Evolutionary conservation across 225 moss, liverwort and hornwort species (phyloP).

Genomic region (Pleurozium schreberi): DNA sequence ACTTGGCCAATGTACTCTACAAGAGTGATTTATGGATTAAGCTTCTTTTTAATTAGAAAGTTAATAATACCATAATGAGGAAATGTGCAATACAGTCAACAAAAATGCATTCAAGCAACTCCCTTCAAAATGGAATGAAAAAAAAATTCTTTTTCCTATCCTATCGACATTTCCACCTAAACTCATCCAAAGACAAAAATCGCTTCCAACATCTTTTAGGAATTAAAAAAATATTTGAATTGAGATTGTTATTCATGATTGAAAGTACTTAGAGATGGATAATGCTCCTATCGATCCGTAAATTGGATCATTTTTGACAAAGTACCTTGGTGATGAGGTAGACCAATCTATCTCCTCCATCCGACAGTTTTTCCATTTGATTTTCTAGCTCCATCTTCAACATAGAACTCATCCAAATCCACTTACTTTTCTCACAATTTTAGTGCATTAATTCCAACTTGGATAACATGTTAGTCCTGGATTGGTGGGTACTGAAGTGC

Average conservation of each 20-base stretch:
- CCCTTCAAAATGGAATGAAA: background rate
- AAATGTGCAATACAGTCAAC: background rate
- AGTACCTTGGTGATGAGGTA: background rate
- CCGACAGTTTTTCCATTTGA: no score
- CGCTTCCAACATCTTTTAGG: fast-evolving
- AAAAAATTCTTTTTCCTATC: background rate
- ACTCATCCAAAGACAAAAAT: background rate
- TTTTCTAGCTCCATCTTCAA: no score
- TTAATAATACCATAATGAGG: no score
- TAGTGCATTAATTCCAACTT: no score
- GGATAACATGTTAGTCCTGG: no score
- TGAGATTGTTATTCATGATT: fast-evolving
- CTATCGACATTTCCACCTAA: fast-evolving
- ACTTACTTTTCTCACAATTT: no score
- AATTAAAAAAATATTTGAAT: background rate
- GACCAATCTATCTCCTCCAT: no score
- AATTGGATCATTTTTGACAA: background rate
- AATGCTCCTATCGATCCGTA: no score
- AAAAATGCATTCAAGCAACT: background rate
- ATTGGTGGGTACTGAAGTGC: no score
- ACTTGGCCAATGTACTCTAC: background rate
- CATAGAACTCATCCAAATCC: no score
- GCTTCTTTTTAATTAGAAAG: no score
- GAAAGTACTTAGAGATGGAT: fast-evolving
- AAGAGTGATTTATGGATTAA: no score